A percentile compares a stretch with the other conserved stretches of the same genome.
Conservation (phyloP, 2,329 filamentous ascomycete species). For the Chaetomiaceae sp. region DNA sequence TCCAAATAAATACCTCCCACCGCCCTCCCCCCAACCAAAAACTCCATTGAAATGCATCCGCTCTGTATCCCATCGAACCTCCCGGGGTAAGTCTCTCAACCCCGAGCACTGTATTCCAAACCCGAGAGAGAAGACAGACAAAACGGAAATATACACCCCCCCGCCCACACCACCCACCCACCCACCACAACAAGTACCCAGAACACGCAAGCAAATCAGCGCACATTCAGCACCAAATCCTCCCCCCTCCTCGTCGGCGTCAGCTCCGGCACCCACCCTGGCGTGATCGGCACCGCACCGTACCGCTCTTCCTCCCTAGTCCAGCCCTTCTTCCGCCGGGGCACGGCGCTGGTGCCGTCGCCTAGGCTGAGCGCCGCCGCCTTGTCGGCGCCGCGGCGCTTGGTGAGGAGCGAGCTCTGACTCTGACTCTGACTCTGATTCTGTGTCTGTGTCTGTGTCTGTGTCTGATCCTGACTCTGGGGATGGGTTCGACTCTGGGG, state of each 20-base stretch:
- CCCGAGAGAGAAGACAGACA: too few relatives aligned
- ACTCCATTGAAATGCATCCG: too few relatives aligned
- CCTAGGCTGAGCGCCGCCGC: slow-evolving; percentile 41
- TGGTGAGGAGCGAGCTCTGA: slow-evolving; percentile 43
- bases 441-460: slow-evolving; percentile 12
- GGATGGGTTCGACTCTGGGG: too few relatives aligned
- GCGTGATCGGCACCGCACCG: slow-evolving; percentile 38
- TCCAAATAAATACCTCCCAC: too few relatives aligned
- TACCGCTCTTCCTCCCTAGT: slow-evolving; percentile 7
- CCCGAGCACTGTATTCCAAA: too few relatives aligned
- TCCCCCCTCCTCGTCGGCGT: slow-evolving; percentile 62
- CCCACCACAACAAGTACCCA: neutral
- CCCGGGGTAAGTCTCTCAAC: too few relatives aligned
- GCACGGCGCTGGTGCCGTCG: neutral
- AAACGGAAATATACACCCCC: too few relatives aligned
- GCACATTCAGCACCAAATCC: slow-evolving; percentile 55
- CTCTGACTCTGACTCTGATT: too few relatives aligned
- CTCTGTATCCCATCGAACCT: too few relatives aligned
- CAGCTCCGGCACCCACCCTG: slow-evolving; percentile 57
- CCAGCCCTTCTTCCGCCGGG: neutral
- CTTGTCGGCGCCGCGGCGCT: slow-evolving; percentile 44
- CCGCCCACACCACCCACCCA: neutral
- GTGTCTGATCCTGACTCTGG: neutral
- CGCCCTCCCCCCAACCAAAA: too few relatives aligned
- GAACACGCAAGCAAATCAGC: slow-evolving; percentile 26